Evolutionary conservation across 2,329 filamentous ascomycete genomes (phyloP).

Genomic region (Arthrobotrys megalospora): DNA sequence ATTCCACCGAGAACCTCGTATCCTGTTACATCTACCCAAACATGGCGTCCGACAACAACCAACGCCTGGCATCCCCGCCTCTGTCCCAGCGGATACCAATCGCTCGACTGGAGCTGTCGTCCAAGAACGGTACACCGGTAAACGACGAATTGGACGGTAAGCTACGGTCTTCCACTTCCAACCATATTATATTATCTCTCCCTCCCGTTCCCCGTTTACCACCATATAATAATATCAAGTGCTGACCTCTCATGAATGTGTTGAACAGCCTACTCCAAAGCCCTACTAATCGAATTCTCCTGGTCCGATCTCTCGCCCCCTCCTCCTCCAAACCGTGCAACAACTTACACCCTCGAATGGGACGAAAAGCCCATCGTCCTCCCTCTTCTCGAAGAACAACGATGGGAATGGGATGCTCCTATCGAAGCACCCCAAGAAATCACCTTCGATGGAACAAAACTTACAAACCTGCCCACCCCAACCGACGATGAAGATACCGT

Average conservation of each 20-base stretch:
- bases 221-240: neutral
- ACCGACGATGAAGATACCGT: conserved; percentile 57
- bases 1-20: conserved; percentile 1
- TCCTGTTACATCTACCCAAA: neutral
- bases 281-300: conserved; percentile 57
- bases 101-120: conserved; percentile 58
- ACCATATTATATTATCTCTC: neutral
- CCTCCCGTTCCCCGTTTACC: neutral
- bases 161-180: neutral
- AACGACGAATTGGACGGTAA: conserved; percentile 60
- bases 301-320: conserved; percentile 59
- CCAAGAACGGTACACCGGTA: conserved; percentile 54
- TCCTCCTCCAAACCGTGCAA: conserved; percentile 49
- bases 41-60: conserved; percentile 53
- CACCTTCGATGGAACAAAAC: conserved; percentile 53
- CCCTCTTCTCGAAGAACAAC: conserved; percentile 57
- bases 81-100: conserved; percentile 60
- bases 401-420: conserved; percentile 59
- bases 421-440: conserved; percentile 58
- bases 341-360: conserved; percentile 59
- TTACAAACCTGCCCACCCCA: conserved; percentile 50
- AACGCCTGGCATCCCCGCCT: conserved; percentile 57
- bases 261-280: conserved; percentile 59
- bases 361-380: conserved; percentile 59
- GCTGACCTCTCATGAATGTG: conserved; percentile 18